phyloP scores from a whole-genome alignment of 2,329 filamentous ascomycete genomes.

The Dactylellina parvicollis region DNA sequence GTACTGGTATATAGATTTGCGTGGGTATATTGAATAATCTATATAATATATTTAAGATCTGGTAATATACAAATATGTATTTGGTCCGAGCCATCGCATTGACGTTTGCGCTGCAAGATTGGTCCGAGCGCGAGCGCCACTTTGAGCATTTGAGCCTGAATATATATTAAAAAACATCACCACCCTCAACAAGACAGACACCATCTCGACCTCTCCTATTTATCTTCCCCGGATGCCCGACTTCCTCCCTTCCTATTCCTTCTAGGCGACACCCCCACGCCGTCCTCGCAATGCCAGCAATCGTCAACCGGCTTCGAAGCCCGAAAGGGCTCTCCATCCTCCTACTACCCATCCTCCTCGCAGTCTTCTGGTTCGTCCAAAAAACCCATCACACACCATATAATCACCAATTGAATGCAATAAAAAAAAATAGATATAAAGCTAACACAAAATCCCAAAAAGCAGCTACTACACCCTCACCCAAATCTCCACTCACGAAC shows the following conservation, averaged over 20 bases:
- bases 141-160: constrained; percentile 40
- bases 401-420: too few relatives aligned
- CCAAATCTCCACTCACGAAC: constrained; percentile 70
- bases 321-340: constrained; percentile 43
- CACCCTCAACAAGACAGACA: constrained; percentile 11
- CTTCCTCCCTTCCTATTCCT: constrained; percentile 5
- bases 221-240: constrained; percentile 4
- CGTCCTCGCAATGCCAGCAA: constrained; percentile 16
- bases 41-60: too few relatives aligned
- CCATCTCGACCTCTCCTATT: constrained; percentile 8
- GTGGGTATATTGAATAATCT: too few relatives aligned
- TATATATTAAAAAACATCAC: background rate
- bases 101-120: too few relatives aligned
- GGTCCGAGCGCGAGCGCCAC: constrained; percentile 28
- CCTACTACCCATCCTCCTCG: constrained; percentile 58
- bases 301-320: constrained; percentile 23
- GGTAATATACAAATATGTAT: too few relatives aligned
- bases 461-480: constrained; percentile 66
- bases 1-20: too few relatives aligned
- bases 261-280: background rate
- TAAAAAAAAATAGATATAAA: constrained; percentile 20
- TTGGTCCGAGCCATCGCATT: too few relatives aligned
- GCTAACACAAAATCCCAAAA: constrained; percentile 61
- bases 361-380: constrained; percentile 31
- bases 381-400: background rate